Percentiles rank a stretch among this genome's conserved stretches.
Conservation (phyloP, 2,329 filamentous ascomycete species). For the Aspergillus luchuensis region DNA sequence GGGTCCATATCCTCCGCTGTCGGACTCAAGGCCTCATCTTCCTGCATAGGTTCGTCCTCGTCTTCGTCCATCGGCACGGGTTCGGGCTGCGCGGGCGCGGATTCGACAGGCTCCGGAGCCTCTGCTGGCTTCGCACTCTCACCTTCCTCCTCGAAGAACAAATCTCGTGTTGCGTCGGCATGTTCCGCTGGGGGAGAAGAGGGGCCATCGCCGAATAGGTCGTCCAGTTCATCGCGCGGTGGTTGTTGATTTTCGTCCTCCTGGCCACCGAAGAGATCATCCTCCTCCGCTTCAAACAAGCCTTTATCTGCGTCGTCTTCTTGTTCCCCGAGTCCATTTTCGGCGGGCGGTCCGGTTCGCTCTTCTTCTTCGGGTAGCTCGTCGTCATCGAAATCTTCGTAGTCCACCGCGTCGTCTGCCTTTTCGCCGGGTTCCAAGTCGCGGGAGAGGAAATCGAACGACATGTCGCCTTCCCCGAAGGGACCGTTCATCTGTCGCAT, state of each 20-base stretch:
- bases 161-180: constrained; percentile 33
- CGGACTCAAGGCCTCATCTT: constrained; percentile 31
- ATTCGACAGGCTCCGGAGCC: constrained; percentile 1
- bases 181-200: constrained; percentile 37
- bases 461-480: constrained; percentile 31
- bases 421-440: constrained; percentile 65
- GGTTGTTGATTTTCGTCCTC: constrained; percentile 26
- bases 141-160: constrained; percentile 35
- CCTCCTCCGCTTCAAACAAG: constrained; percentile 41
- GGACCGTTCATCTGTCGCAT: constrained; percentile 47
- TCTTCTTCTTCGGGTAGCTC: constrained; percentile 71
- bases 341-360: constrained; percentile 18
- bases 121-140: constrained; percentile 21
- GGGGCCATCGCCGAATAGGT: constrained; percentile 51
- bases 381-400: constrained; percentile 86
- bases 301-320: constrained; percentile 30
- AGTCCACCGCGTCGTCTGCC: constrained; percentile 89
- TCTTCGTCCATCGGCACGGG: constrained; percentile 31
- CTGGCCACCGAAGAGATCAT: constrained; percentile 36
- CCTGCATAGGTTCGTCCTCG: constrained; percentile 28
- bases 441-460: constrained; percentile 44
- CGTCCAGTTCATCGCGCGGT: constrained; percentile 47
- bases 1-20: constrained; percentile 45
- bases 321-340: constrained; percentile 62
- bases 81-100: constrained; percentile 15